Conservation (phyloP, 257 asterid genomes). For the Buddleja alternifolia region DNA sequence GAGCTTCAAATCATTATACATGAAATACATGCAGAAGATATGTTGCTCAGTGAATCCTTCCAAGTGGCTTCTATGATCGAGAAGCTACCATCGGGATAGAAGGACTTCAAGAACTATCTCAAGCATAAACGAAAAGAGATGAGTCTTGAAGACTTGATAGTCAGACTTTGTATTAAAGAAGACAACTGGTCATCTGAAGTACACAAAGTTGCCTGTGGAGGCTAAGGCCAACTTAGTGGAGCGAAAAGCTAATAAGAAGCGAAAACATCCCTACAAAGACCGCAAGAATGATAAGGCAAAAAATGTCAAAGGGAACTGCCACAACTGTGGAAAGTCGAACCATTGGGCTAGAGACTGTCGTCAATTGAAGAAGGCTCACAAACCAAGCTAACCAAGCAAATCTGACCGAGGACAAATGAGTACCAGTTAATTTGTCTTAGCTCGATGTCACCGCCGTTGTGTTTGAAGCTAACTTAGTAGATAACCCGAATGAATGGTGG, state of each 20-base stretch:
- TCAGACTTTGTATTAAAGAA: no score
- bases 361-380: not conserved
- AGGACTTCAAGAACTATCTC: no score
- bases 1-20: no score
- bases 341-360: not conserved
- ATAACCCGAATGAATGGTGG: not conserved
- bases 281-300: not conserved
- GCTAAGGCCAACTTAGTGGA: not conserved
- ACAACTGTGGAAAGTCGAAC: not conserved
- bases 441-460: not conserved
- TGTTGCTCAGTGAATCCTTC: no score
- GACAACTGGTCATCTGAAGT: not conserved
- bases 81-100: no score
- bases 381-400: not conserved
- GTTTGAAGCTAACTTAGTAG: no score
- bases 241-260: not conserved
- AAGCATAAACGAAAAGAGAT: no score
- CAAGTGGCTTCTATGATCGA: no score
- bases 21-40: no score
- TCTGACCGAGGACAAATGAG: not conserved
- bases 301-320: not conserved
- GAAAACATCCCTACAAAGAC: accelerated
- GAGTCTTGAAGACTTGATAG: no score
- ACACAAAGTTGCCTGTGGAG: not conserved
- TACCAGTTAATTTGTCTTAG: not conserved